Conservation (phyloP, 2,329 filamentous ascomycete genomes). For the Paraphoma sp. region DNA sequence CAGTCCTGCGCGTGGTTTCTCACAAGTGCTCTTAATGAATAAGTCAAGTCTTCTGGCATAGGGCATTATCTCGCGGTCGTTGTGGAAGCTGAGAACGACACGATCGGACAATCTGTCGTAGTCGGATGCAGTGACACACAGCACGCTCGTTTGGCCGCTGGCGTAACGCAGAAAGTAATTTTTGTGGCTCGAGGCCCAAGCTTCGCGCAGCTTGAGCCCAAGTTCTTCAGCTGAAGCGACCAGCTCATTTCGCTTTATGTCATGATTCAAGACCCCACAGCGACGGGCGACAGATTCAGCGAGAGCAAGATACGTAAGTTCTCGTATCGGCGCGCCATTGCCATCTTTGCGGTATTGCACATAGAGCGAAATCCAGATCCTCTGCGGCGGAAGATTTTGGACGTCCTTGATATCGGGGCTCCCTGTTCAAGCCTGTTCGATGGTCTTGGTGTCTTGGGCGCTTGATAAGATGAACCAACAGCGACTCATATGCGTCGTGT, state of each 20-base stretch:
- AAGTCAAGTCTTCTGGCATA: not conserved
- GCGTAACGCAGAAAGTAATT: not conserved
- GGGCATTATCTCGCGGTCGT: not conserved
- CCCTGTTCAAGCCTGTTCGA: not conserved
- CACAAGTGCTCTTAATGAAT: not conserved
- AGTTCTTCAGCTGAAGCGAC: slow-evolving; percentile 1
- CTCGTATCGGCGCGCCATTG: not conserved
- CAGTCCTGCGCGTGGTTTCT: not conserved
- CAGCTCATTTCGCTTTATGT: not conserved
- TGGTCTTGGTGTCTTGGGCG: slow-evolving; percentile 1
- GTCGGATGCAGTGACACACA: not conserved
- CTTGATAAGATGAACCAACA: not conserved
- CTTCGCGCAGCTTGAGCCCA: not conserved
- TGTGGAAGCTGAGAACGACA: not conserved
- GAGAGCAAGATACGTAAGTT: not conserved
- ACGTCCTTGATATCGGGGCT: slow-evolving; percentile 1
- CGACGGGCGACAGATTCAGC: not conserved
- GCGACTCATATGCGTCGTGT: not conserved
- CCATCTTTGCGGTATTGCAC: not conserved
- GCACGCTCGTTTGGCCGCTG: not conserved
- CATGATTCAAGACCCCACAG: not conserved
- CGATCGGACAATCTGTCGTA: not conserved
- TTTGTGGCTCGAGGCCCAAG: not conserved
- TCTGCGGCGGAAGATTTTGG: not conserved
- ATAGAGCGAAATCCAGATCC: not conserved